A percentile compares a stretch with the other conserved stretches of the same genome.
phyloP scores from a whole-genome alignment of 208 protist species.

The Vickermania ingenoplastis region DNA sequence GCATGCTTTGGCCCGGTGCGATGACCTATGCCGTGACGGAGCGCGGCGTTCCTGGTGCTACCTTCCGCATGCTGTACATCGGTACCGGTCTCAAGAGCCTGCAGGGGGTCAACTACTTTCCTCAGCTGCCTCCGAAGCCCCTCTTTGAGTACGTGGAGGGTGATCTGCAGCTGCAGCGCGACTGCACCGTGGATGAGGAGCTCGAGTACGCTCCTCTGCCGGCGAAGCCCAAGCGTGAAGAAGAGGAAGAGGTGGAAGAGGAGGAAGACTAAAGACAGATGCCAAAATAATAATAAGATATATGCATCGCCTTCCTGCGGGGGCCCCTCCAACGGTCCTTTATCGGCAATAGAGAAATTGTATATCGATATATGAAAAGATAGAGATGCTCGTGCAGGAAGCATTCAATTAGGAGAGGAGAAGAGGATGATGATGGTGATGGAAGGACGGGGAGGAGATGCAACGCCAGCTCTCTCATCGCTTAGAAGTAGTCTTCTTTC shows the following conservation, averaged over 20 bases:
- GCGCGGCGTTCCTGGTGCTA: constrained; percentile 51
- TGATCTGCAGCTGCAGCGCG: constrained; percentile 61
- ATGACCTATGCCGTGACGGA: constrained; percentile 67
- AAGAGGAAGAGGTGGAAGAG: constrained; percentile 69
- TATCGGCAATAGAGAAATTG: background rate
- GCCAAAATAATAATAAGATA: background rate
- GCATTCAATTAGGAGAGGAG: background rate
- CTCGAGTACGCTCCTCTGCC: constrained; percentile 74
- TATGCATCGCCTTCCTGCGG: background rate
- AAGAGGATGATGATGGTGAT: too few relatives aligned
- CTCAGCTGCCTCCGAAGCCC: constrained; percentile 56
- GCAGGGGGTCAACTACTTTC: constrained; percentile 48
- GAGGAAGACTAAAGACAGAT: constrained; percentile 20
- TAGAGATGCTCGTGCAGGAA: constrained; percentile 1
- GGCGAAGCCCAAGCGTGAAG: constrained; percentile 23
- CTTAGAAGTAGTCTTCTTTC: too few relatives aligned
- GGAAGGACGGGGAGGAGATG: too few relatives aligned
- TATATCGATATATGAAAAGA: constrained; percentile 4
- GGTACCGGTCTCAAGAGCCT: constrained; percentile 81
- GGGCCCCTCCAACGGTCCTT: background rate
- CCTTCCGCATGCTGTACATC: constrained; percentile 72
- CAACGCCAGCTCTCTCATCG: too few relatives aligned
- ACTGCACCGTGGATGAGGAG: constrained; percentile 84
- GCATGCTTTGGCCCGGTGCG: constrained; percentile 79
- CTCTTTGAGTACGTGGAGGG: constrained; percentile 66